Conservation (phyloP, 331 rosid genomes). For the Malus hybrid region DNA sequence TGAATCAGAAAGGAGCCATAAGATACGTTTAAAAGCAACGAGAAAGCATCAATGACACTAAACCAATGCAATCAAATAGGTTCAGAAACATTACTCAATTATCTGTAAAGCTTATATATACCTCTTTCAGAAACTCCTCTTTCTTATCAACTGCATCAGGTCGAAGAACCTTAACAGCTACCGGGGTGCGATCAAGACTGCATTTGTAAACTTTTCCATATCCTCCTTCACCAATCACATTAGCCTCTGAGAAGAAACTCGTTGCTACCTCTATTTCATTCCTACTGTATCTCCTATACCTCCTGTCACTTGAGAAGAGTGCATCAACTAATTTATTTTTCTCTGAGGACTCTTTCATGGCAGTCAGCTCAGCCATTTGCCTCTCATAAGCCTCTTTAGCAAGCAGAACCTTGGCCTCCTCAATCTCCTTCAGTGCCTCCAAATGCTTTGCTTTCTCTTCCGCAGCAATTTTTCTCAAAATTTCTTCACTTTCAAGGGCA, state of each 20-base stretch:
- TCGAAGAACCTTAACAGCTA: constrained; percentile 77
- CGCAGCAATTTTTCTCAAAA: constrained; percentile 61
- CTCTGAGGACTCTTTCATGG: constrained; percentile 60
- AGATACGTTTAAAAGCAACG: too few species aligned
- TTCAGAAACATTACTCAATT: constrained; percentile 6
- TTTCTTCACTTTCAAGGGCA: constrained; percentile 66
- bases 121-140: constrained; percentile 95
- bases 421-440: constrained; percentile 63
- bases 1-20: too few species aligned
- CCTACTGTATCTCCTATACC: constrained; percentile 76
- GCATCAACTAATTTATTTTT: constrained; percentile 61
- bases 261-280: constrained; percentile 78
- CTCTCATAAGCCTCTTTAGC: constrained; percentile 79
- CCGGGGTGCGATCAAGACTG: constrained; percentile 84
- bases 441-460: constrained; percentile 72
- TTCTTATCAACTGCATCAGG: constrained; percentile 47
- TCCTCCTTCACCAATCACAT: constrained; percentile 88
- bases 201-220: constrained; percentile 94
- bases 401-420: constrained; percentile 58
- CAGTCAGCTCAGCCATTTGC: constrained; percentile 69
- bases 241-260: constrained; percentile 40
- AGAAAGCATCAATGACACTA: neutral
- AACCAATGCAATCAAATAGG: constrained; percentile 7
- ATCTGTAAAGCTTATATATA: constrained; percentile 5
- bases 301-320: constrained; percentile 56